phyloP scores from a whole-genome alignment of 768 basidiomycete genomes.

The Tulasnella sp. region DNA sequence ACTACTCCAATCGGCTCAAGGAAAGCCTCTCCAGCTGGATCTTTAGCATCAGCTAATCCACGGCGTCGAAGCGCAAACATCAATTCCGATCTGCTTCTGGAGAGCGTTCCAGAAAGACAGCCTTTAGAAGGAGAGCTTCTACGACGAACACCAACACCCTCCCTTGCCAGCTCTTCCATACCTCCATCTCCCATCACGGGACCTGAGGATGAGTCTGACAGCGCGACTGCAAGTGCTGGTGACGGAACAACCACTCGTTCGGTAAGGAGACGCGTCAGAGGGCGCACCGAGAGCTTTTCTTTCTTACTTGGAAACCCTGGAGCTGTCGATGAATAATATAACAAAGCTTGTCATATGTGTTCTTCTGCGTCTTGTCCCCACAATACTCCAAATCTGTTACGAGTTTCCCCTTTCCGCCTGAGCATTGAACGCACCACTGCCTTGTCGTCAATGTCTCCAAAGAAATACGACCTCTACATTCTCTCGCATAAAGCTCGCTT shows the following conservation, averaged over 20 bases:
- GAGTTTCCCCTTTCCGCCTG: neutral
- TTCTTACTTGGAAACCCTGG: conserved; percentile 10
- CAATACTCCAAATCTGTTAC: neutral
- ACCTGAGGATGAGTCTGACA: conserved; percentile 3
- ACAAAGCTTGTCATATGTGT: neutral
- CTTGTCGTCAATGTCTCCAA: neutral
- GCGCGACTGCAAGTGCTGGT: neutral
- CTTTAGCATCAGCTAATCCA: neutral
- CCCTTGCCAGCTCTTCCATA: neutral
- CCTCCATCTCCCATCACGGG: neutral
- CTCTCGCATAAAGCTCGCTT: too few relatives aligned
- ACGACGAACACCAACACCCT: neutral
- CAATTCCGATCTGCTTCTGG: neutral
- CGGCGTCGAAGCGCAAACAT: neutral
- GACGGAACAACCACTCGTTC: neutral
- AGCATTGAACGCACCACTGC: neutral
- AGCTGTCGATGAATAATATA: neutral
- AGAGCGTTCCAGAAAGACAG: conserved; percentile 11
- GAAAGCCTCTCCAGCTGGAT: conserved; percentile 10
- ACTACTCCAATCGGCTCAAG: neutral
- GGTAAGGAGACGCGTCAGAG: neutral
- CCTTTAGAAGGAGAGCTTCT: neutral
- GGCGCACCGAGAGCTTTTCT: conserved; percentile 7
- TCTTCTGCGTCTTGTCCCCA: too few relatives aligned
- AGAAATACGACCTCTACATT: too few relatives aligned